phyloP scores from a whole-genome alignment of 1,284 basidiomycete genomes.

The Rhodotorula glutinis region DNA sequence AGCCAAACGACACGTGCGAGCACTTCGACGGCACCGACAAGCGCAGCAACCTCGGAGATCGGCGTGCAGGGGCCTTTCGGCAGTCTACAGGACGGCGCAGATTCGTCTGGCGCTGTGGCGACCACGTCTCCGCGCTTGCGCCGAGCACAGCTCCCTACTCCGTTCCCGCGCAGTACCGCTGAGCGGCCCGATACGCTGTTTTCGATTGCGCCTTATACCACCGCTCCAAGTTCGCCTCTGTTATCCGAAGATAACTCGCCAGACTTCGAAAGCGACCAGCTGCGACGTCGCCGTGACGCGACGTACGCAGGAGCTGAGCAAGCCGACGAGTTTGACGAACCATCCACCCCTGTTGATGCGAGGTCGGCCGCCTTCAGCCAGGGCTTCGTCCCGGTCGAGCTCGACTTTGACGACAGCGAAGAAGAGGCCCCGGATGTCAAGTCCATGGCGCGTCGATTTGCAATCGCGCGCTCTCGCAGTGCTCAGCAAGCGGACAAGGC shows the following conservation, averaged over 20 bases:
- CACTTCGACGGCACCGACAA: slow-evolving; percentile 16
- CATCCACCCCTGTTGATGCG: neutral
- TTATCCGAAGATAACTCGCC: neutral
- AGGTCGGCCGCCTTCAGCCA: neutral
- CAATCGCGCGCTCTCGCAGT: neutral
- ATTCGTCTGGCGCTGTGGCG: neutral
- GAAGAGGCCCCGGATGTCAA: neutral
- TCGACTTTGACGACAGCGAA: neutral
- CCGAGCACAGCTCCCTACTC: too few species aligned
- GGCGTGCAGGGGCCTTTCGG: neutral
- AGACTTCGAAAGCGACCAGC: too few species aligned
- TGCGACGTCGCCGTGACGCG: too few species aligned
- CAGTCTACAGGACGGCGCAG: neutral
- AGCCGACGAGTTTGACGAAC: neutral
- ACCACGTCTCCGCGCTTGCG: neutral
- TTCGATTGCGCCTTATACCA: slow-evolving; percentile 22
- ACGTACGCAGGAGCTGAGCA: neutral
- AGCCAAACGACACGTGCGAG: slow-evolving; percentile 9
- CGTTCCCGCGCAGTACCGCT: too few species aligned
- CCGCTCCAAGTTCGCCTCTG: slow-evolving; percentile 20
- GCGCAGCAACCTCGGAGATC: neutral
- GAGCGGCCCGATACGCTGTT: slow-evolving; percentile 22
- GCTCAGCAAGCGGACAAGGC: neutral
- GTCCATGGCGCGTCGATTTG: neutral
- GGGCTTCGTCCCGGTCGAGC: neutral